Evolutionary conservation across 2,329 filamentous ascomycete species (phyloP).

Genomic region (Geosmithia morbida): DNA sequence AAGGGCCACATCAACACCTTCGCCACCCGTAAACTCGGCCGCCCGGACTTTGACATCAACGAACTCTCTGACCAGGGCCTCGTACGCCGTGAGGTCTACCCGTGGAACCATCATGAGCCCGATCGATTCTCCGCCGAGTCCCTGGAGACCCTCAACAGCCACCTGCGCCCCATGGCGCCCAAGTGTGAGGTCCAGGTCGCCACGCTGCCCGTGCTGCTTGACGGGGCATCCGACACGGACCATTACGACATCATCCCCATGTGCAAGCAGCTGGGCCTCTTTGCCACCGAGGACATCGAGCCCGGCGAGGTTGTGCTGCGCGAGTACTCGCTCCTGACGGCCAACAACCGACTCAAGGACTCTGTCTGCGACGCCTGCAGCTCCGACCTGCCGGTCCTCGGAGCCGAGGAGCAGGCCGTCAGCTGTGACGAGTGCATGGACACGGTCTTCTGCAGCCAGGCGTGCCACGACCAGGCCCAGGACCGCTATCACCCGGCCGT

Average conservation of each 20-base stretch:
- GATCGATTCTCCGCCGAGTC: constrained; percentile 58
- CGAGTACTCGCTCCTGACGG: constrained; percentile 78
- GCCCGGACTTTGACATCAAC: constrained; percentile 29
- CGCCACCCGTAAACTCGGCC: constrained; percentile 31
- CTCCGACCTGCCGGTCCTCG: constrained; percentile 49
- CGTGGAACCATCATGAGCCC: constrained; percentile 53
- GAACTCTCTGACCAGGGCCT: constrained; percentile 54
- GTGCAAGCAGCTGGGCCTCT: constrained; percentile 73
- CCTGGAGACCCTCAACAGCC: constrained; percentile 55
- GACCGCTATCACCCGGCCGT: constrained; percentile 49
- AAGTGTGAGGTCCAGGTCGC: constrained; percentile 70
- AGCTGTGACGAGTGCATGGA: constrained; percentile 48
- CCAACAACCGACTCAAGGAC: constrained; percentile 78
- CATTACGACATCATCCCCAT: constrained; percentile 36
- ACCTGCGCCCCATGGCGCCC: constrained; percentile 55
- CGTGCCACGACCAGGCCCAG: constrained; percentile 42
- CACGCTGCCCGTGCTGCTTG: constrained; percentile 57
- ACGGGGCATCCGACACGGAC: constrained; percentile 34
- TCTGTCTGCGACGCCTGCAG: constrained; percentile 84
- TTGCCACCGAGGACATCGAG: constrained; percentile 67
- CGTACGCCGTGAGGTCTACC: constrained; percentile 57
- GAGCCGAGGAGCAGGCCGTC: constrained; percentile 28
- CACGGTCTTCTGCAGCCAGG: constrained; percentile 50
- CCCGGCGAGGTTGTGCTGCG: constrained; percentile 64
- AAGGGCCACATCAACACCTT: constrained; percentile 38